Conservation (phyloP, 169 alveolate genomes). For the Eimeria brunetti region DNA sequence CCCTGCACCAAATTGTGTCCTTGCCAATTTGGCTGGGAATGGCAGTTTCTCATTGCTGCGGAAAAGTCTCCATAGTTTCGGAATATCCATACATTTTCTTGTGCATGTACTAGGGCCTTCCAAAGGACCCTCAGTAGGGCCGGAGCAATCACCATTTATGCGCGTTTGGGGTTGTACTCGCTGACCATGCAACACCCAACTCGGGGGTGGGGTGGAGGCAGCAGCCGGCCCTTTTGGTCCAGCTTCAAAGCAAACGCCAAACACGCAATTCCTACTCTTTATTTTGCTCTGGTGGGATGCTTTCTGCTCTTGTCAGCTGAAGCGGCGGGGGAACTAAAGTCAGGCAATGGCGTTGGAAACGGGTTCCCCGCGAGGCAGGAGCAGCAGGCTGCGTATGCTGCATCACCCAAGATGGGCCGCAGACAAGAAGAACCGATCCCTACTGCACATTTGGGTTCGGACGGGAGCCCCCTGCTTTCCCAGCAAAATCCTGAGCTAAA, state of each 20-base stretch:
- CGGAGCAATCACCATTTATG: too few species aligned
- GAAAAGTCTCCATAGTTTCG: not conserved
- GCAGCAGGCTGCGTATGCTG: not conserved
- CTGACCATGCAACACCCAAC: slow-evolving; percentile 21
- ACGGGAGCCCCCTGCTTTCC: not conserved
- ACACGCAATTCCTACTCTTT: not conserved
- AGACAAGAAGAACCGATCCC: not conserved
- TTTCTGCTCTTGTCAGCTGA: not conserved
- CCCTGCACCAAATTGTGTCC: slow-evolving; percentile 17
- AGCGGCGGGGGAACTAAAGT: not conserved
- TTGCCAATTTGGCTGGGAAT: not conserved
- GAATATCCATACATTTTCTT: not conserved
- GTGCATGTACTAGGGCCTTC: not conserved
- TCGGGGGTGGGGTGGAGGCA: not conserved
- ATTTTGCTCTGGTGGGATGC: not conserved
- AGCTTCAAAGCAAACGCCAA: not conserved
- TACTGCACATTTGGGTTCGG: not conserved
- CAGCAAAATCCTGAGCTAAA: not conserved
- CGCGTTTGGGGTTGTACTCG: not conserved
- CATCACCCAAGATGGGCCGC: not conserved
- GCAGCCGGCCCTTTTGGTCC: not conserved
- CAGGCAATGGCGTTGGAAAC: not conserved
- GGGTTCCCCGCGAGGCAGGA: not conserved
- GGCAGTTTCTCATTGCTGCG: not conserved
- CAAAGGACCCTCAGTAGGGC: not conserved